phyloP scores from a whole-genome alignment of 1,284 basidiomycete species.

The Bjerkandera adusta region DNA sequence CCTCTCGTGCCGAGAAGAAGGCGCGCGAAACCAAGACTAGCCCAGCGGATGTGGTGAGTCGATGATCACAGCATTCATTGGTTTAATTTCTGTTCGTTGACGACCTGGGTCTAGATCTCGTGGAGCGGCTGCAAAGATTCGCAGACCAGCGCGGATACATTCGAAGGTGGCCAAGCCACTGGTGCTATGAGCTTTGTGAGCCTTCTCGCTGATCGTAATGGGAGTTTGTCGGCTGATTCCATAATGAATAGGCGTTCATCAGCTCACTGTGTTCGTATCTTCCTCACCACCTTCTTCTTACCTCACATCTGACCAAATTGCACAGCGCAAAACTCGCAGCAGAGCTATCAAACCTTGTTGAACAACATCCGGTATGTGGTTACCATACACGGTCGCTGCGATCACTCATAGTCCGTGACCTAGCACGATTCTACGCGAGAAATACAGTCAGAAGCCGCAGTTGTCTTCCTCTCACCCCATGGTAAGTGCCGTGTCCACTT shows the following conservation, averaged over 20 bases:
- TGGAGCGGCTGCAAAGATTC: conserved; percentile 93
- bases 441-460: conserved; percentile 86
- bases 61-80: too few relatives aligned
- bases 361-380: conserved; percentile 54
- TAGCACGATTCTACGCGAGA: conserved; percentile 53
- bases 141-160: conserved; percentile 89
- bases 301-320: conserved; percentile 9
- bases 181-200: conserved; percentile 83
- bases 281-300: conserved; percentile 12
- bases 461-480: conserved; percentile 79
- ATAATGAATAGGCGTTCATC: conserved; percentile 65
- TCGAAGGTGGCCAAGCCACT: conserved; percentile 81
- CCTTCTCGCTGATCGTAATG: conserved; percentile 10
- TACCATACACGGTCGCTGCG: not conserved
- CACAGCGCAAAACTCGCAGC: conserved; percentile 61
- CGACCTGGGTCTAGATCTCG: conserved; percentile 47
- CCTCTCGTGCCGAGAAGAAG: conserved; percentile 59
- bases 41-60: conserved; percentile 64
- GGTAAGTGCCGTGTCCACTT: conserved; percentile 36
- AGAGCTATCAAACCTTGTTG: conserved; percentile 83
- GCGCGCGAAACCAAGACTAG: conserved; percentile 73
- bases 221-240: conserved; percentile 2
- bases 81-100: conserved; percentile 20
- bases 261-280: conserved; percentile 49
- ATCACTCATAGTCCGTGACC: not conserved